Evolutionary conservation across 306 rosid genomes (phyloP).

Genomic region (Vicia sativa): DNA sequence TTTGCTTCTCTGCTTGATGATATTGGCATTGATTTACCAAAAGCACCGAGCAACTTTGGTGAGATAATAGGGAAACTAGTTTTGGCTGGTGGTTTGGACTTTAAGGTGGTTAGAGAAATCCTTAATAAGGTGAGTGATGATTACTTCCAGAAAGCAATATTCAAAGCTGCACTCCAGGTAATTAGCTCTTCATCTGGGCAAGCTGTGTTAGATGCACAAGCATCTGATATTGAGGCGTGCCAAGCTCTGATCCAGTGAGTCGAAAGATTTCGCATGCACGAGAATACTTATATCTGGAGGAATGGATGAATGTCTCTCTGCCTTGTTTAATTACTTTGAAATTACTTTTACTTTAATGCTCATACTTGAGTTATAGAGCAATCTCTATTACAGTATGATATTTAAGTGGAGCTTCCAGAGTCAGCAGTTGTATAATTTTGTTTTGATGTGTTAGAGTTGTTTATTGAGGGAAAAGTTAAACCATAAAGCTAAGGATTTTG

Average conservation of each 20-base stretch:
- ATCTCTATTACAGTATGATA: conserved; percentile 64
- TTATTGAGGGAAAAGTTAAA: conserved; percentile 60
- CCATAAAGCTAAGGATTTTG: conserved; percentile 80
- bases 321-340: conserved; percentile 44
- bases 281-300: conserved; percentile 38
- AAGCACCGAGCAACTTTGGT: conserved; percentile 83
- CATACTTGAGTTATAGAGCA: conserved; percentile 45
- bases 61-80: conserved; percentile 70
- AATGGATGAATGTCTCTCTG: conserved; percentile 49
- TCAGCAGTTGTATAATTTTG: conserved; percentile 77
- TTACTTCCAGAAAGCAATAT: conserved; percentile 56
- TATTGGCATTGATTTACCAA: conserved; percentile 77
- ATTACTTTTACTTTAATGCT: conserved; percentile 41
- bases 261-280: conserved; percentile 37
- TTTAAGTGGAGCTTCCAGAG: conserved; percentile 64
- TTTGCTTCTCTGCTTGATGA: conserved; percentile 74
- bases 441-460: conserved; percentile 66
- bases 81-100: conserved; percentile 65
- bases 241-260: conserved; percentile 50
- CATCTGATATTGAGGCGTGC: conserved; percentile 86
- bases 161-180: conserved; percentile 50
- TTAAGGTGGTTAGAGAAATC: conserved; percentile 67
- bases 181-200: conserved; percentile 61
- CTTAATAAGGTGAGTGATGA: conserved; percentile 72
- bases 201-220: conserved; percentile 72